A percentile compares a stretch with the other conserved stretches of the same genome.
phyloP scores from a whole-genome alignment of 108 stramenopile species.

The Skeletonema potamos region DNA sequence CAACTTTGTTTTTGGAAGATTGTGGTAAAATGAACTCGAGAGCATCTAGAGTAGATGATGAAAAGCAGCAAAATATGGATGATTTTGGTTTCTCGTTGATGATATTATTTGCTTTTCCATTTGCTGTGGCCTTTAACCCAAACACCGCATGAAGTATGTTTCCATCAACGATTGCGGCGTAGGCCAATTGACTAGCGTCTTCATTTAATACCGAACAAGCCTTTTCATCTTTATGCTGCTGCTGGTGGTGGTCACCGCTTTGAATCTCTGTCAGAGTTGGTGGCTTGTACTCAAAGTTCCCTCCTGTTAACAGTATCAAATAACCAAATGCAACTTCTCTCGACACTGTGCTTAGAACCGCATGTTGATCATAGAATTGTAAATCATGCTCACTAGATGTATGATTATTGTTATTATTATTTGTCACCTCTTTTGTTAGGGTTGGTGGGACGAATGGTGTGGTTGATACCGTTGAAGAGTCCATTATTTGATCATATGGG shows the following conservation, averaged over 20 bases:
- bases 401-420: neutral
- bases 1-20: neutral
- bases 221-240: conserved; percentile 7
- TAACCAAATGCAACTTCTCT: conserved; percentile 43
- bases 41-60: neutral
- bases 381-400: conserved; percentile 5
- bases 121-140: conserved; percentile 27
- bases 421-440: neutral
- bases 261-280: neutral
- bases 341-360: conserved; percentile 7
- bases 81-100: conserved; percentile 1
- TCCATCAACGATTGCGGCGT: conserved; percentile 42
- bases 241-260: neutral
- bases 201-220: neutral
- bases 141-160: conserved; percentile 43
- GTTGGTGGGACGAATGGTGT: neutral
- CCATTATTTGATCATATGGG: neutral
- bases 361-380: conserved; percentile 30
- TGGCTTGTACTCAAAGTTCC: conserved; percentile 9
- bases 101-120: conserved; percentile 10
- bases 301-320: conserved; percentile 40
- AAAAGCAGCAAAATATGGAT: conserved; percentile 21
- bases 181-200: conserved; percentile 19
- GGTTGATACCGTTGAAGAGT: neutral
- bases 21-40: conserved; percentile 4